Evolutionary conservation across 1,139 yeast genomes (phyloP), one percentile per base, ranked within the genome.

Genomic region (Pichia sp.): DNA sequence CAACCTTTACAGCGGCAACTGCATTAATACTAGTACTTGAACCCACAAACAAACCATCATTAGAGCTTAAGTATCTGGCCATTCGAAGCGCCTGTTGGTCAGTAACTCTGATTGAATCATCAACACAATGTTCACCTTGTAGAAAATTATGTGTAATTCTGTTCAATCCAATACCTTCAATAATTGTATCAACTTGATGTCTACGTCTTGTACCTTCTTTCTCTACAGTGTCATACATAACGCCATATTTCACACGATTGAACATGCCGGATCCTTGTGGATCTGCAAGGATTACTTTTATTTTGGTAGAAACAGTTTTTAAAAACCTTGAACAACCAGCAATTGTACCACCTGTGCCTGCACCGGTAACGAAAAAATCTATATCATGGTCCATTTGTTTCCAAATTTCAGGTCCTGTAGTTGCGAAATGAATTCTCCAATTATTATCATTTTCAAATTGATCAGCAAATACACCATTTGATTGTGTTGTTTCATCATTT

Each of bases 191-290:
- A 2, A 92, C 97, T 64, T 92, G 98, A 61, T 92, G 97, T 55
- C 98, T 72, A 59, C 97, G 74, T 55, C 97, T 72, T 0, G 94
- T 87, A 1, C 98, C 98, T 65, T 92, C 98, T 54, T 74, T 80
- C 63, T 92, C 98, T 20, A 80, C 90, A 2, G 71, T 54, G 56
- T 90, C 96, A 62, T 87, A 92, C 97, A 92, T 87, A 6, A 92
- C 97, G 1, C 97, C 97, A 58, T 68, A 80, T 57, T 87, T 87
- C 46, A 92, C 77, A 50, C 95, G 70, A 65, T 92, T 89, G 58
- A 74, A 84, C 53, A 92, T 74, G 0, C 98, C 98, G 11, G 94
- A 81, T 0, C 98, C 98, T 58, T 87, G 97, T 1, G 97, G 98
- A 62, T 92, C 98, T 0, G 97, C 96, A 33, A 92, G 68, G 1